These are phyloP conservation scores for Aspergillus wentii DNA, from an alignment of 495 filamentous ascomycete species.

Conservation along the genomic window DNA sequence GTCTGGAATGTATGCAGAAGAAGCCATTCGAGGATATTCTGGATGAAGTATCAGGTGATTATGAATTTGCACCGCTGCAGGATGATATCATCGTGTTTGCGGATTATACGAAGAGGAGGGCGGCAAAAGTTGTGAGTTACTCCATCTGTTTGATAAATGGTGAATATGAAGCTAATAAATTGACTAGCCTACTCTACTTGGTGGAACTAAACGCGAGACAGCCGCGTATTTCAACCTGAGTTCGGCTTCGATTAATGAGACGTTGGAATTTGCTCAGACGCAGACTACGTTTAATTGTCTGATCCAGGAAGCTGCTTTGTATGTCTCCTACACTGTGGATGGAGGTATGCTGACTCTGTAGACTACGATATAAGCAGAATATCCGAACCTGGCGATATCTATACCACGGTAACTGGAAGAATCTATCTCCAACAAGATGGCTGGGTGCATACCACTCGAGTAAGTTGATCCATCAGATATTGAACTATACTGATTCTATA, in stretches of 20 bases:
- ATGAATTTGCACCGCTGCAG: constrained; percentile 5
- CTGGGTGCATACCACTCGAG: constrained; percentile 49
- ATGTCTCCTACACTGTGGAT: background rate
- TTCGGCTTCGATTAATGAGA: constrained; percentile 6
- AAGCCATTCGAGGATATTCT: background rate
- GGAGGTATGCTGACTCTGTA: no score
- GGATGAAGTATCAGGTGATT: background rate
- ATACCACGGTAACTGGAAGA: constrained; percentile 44
- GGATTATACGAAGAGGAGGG: constrained; percentile 4
- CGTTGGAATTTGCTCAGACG: background rate
- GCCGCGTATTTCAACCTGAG: constrained; percentile 3
- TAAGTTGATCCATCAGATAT: no score
- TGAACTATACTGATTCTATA: no score
- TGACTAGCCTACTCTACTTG: constrained; percentile 5
- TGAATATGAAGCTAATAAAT: no score
- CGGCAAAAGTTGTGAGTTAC: constrained; percentile 5
- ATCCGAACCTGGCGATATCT: constrained; percentile 46
- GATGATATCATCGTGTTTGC: constrained; percentile 9
- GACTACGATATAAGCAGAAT: constrained; percentile 7
- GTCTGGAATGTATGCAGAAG: constrained; percentile 1
- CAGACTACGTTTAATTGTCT: constrained; percentile 6
- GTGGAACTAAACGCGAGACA: constrained; percentile 7
- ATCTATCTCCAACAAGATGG: constrained; percentile 34
- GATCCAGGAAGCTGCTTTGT: background rate
- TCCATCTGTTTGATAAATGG: constrained; percentile 4